Percentiles rank a stretch among this genome's conserved stretches.
Evolutionary conservation across 2,329 filamentous ascomycete genomes (phyloP).

Genomic region (Allantophomopsis cytisporea): DNA sequence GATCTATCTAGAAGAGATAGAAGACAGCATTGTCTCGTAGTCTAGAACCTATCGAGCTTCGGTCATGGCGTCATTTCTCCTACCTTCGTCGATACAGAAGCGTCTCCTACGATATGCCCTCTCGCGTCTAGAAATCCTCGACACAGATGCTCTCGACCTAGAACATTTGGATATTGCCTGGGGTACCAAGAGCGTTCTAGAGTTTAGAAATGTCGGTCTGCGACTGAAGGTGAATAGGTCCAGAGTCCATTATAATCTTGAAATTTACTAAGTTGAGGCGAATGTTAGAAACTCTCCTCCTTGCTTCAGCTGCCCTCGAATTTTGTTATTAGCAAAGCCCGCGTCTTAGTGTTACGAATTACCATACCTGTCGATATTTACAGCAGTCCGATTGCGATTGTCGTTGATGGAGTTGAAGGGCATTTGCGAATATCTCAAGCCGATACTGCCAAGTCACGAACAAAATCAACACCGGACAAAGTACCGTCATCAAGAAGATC

Average conservation of each 20-base stretch:
- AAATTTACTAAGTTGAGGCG: too few species aligned
- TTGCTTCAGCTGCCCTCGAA: slow-evolving; percentile 62
- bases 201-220: slow-evolving; percentile 76
- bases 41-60: neutral
- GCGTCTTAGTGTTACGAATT: slow-evolving; percentile 62
- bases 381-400: slow-evolving; percentile 67
- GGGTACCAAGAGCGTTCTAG: slow-evolving; percentile 70
- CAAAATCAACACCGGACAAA: slow-evolving; percentile 17
- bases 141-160: slow-evolving; percentile 74
- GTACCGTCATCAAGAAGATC: slow-evolving; percentile 9
- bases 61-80: slow-evolving; percentile 20
- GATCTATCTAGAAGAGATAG: too few species aligned
- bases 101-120: slow-evolving; percentile 78
- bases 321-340: slow-evolving; percentile 60
- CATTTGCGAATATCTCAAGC: slow-evolving; percentile 30
- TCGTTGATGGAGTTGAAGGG: slow-evolving; percentile 71
- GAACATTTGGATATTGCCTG: slow-evolving; percentile 75
- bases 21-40: too few species aligned
- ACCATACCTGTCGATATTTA: slow-evolving; percentile 84
- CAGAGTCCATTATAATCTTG: too few species aligned
- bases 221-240: slow-evolving; percentile 51
- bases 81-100: slow-evolving; percentile 63
- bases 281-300: slow-evolving; percentile 58
- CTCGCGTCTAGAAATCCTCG: slow-evolving; percentile 71
- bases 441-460: slow-evolving; percentile 14